phyloP scores from a whole-genome alignment of 2,329 filamentous ascomycete genomes.

The Aureobasidium lini region DNA sequence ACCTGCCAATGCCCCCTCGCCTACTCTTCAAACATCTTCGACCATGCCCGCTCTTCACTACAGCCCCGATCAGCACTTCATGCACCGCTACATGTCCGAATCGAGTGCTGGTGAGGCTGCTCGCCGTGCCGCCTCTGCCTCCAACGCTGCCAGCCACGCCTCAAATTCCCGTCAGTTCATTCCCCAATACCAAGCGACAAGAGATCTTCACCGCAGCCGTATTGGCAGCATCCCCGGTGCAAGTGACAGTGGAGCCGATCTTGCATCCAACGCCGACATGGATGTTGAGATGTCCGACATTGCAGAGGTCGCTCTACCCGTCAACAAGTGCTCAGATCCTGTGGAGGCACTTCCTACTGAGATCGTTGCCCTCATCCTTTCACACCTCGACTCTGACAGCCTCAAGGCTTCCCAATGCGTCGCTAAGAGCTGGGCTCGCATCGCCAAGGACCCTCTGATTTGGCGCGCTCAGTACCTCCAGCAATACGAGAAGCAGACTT shows the following conservation, averaged over 20 bases:
- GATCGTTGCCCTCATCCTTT: slow-evolving; percentile 51
- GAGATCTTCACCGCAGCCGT: slow-evolving; percentile 13
- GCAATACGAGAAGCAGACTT: slow-evolving; percentile 42
- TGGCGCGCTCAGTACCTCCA: slow-evolving; percentile 57
- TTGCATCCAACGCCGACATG: slow-evolving; percentile 28
- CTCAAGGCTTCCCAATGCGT: slow-evolving; percentile 50
- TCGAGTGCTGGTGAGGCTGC: slow-evolving; percentile 14
- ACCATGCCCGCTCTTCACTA: slow-evolving; percentile 14
- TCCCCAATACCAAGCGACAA: slow-evolving; percentile 15
- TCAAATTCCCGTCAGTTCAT: background rate
- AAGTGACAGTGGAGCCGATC: slow-evolving; percentile 30
- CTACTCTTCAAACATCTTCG: slow-evolving; percentile 10
- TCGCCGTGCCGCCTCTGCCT: slow-evolving; percentile 15
- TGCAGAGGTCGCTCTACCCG: background rate
- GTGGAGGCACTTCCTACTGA: slow-evolving; percentile 50
- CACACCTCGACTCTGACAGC: slow-evolving; percentile 51
- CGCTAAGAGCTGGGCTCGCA: slow-evolving; percentile 48
- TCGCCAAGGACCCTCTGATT: slow-evolving; percentile 50
- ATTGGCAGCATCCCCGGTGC: slow-evolving; percentile 21
- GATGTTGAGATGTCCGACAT: slow-evolving; percentile 22
- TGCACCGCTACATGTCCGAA: slow-evolving; percentile 11
- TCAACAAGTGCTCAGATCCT: slow-evolving; percentile 35
- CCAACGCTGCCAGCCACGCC: slow-evolving; percentile 7
- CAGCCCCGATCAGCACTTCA: slow-evolving; percentile 10
- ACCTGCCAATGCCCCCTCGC: slow-evolving; percentile 15